Evolutionary conservation across 495 filamentous ascomycete species (phyloP).

Genomic region (Jackrogersella multiformis): DNA sequence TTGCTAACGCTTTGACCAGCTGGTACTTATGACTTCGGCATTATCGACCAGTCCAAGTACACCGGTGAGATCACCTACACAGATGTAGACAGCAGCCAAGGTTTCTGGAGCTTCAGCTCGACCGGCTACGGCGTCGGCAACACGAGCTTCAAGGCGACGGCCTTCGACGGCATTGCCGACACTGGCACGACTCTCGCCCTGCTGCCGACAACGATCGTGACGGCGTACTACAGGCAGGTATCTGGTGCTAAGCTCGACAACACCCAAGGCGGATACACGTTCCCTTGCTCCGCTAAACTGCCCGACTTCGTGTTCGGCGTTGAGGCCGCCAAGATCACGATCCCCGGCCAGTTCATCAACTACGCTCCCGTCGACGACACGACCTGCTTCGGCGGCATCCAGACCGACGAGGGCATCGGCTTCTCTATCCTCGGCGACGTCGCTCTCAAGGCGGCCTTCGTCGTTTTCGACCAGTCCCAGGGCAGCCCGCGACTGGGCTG

Average conservation of each 20-base stretch:
- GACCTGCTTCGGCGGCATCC: constrained; percentile 69
- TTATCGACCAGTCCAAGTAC: constrained; percentile 68
- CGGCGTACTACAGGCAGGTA: constrained; percentile 70
- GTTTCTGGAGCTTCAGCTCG: constrained; percentile 75
- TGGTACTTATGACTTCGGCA: constrained; percentile 78
- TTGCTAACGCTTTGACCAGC: constrained; percentile 43
- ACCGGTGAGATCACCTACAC: constrained; percentile 70
- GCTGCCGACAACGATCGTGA: constrained; percentile 62
- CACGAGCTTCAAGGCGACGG: constrained; percentile 43
- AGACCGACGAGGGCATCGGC: constrained; percentile 66
- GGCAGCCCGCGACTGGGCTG: constrained; percentile 62
- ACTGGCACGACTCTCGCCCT: constrained; percentile 78
- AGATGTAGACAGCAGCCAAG: constrained; percentile 63
- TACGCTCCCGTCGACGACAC: constrained; percentile 53
- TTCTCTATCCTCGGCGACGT: constrained; percentile 79
- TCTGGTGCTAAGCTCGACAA: constrained; percentile 55
- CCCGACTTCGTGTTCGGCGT: constrained; percentile 70
- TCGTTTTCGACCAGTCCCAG: constrained; percentile 66
- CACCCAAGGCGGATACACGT: constrained; percentile 67
- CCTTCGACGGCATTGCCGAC: constrained; percentile 63
- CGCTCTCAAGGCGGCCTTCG: constrained; percentile 79
- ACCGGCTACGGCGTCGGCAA: constrained; percentile 68
- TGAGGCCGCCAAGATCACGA: constrained; percentile 53
- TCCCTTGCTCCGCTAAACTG: constrained; percentile 68
- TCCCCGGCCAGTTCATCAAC: constrained; percentile 66